Conservation (phyloP, 768 basidiomycete genomes). For the Tylopilus vinaceipallidus region DNA sequence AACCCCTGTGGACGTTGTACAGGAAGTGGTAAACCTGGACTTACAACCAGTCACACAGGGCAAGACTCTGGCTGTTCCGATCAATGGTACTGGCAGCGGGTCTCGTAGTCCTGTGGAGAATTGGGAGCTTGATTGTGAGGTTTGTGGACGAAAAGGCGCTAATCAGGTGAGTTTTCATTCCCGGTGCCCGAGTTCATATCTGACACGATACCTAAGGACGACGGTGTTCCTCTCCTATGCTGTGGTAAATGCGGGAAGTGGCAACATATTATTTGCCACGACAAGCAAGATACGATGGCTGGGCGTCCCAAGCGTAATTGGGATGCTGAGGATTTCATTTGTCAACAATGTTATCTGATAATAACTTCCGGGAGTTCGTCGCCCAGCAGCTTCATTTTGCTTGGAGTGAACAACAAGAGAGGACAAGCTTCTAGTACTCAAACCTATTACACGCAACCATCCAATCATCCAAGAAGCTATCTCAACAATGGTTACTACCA, state of each 20-base stretch:
- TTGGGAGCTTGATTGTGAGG: constrained; percentile 89
- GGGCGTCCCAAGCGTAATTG: constrained; percentile 76
- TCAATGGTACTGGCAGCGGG: constrained; percentile 38
- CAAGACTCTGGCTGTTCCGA: background rate
- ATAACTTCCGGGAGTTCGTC: constrained; percentile 11
- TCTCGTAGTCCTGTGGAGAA: constrained; percentile 59
- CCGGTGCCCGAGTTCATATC: background rate
- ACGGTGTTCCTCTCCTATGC: constrained; percentile 73
- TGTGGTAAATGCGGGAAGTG: constrained; percentile 82
- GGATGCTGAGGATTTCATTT: constrained; percentile 83
- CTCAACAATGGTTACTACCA: constrained; percentile 15
- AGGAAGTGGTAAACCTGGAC: background rate
- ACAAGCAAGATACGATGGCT: constrained; percentile 59
- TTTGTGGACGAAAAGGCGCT: constrained; percentile 69
- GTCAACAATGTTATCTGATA: constrained; percentile 50
- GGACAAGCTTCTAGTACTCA: constrained; percentile 13
- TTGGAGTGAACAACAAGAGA: constrained; percentile 5
- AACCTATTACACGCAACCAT: constrained; percentile 11
- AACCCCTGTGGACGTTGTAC: background rate
- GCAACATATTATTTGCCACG: constrained; percentile 90
- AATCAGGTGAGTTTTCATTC: constrained; percentile 59
- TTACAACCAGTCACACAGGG: constrained; percentile 4
- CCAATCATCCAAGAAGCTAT: constrained; percentile 19
- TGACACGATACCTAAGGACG: constrained; percentile 53
- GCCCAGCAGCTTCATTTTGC: constrained; percentile 5